Conservation (phyloP, 257 asterid genomes). For the Plantago ovata region DNA sequence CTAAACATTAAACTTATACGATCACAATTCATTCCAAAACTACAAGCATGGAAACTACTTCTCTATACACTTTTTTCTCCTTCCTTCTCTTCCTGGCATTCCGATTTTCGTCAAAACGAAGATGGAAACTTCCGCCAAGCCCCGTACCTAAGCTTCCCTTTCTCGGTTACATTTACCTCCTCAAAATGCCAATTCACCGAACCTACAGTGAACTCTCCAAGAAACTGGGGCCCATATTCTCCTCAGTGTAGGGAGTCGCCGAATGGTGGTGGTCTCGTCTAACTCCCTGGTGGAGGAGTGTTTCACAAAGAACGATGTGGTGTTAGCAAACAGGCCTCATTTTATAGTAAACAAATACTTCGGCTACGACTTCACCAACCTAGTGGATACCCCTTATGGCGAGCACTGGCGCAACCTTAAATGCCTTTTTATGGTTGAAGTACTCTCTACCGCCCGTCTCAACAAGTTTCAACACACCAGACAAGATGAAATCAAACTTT, state of each 20-base stretch:
- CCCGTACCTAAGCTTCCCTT: conserved; percentile 29
- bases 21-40: no score
- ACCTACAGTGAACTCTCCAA: conserved; percentile 20
- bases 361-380: conserved; percentile 23
- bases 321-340: conserved; percentile 26
- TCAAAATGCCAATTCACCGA: conserved; percentile 30
- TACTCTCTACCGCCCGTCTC: conserved; percentile 27
- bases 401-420: conserved; percentile 33
- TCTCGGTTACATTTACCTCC: conserved; percentile 38
- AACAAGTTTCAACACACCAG: not conserved
- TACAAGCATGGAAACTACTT: conserved; percentile 13
- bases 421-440: conserved; percentile 25
- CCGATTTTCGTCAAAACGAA: not conserved
- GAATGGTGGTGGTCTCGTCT: conserved; percentile 31
- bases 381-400: conserved; percentile 28
- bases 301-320: conserved; percentile 26
- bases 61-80: not conserved
- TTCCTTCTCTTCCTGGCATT: conserved; percentile 2
- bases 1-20: no score
- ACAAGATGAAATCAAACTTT: not conserved
- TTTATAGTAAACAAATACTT: conserved; percentile 20
- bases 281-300: conserved; percentile 26
- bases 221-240: conserved; percentile 29
- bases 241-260: conserved; percentile 28
- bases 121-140: conserved; percentile 19